These are phyloP conservation scores for Boletus coccyginus DNA, from an alignment of 768 basidiomycete genomes.

Conservation along the genomic window DNA sequence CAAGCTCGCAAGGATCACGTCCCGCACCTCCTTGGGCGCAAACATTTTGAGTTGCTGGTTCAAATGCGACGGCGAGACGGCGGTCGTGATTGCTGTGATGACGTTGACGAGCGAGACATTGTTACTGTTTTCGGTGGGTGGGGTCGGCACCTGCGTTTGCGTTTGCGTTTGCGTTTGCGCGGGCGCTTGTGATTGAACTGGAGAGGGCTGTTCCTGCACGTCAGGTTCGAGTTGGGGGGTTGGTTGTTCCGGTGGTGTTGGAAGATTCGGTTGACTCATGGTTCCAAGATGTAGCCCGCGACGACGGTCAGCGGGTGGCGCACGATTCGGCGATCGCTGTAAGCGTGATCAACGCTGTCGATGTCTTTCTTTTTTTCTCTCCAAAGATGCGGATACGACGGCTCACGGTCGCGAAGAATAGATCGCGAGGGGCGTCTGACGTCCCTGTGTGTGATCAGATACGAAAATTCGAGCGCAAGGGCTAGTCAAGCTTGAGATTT, in stretches of 20 bases:
- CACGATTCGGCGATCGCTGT: not conserved
- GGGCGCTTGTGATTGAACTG: conserved; percentile 10
- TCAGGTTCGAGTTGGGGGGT: conserved; percentile 15
- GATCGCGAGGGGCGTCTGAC: not conserved
- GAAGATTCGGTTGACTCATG: conserved; percentile 28
- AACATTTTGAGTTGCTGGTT: conserved; percentile 45
- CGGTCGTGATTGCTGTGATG: conserved; percentile 45
- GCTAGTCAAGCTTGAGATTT: not conserved
- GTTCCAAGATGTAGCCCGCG: not conserved
- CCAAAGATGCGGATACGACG: not conserved
- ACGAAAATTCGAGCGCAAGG: not conserved
- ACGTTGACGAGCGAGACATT: conserved; percentile 38
- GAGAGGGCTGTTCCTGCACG: conserved; percentile 12
- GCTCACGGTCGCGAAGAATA: conserved; percentile 7
- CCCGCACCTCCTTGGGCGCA: conserved; percentile 56
- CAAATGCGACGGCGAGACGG: conserved; percentile 36
- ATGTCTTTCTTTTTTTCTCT: not conserved
- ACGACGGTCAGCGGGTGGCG: not conserved
- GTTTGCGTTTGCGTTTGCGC: conserved; percentile 6
- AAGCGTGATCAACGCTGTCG: not conserved
- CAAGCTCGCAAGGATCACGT: conserved; percentile 51
- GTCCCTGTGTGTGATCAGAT: not conserved
- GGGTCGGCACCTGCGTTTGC: conserved; percentile 4
- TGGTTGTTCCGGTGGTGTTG: conserved; percentile 22
- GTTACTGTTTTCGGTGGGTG: conserved; percentile 1